phyloP scores from a whole-genome alignment of 495 filamentous ascomycete genomes.

The Neurospora cerealis region DNA sequence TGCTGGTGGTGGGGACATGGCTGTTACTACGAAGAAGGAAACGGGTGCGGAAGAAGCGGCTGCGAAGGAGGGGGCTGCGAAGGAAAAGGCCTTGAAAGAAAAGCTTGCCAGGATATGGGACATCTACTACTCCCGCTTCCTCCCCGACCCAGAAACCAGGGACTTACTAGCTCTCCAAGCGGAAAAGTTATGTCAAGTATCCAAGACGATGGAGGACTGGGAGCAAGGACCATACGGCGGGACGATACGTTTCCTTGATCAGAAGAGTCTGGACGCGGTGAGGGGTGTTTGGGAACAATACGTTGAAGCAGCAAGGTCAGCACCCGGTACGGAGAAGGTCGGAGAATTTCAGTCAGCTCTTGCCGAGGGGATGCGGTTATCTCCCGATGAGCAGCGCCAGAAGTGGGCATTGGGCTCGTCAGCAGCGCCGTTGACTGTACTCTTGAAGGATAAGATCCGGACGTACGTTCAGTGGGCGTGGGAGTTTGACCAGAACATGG shows the following conservation, averaged over 20 bases:
- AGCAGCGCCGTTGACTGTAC: background rate
- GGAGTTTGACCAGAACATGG: background rate
- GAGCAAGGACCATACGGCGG: conserved; percentile 23
- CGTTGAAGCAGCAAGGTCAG: background rate
- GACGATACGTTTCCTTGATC: conserved; percentile 26
- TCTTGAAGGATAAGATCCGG: background rate
- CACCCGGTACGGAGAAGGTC: background rate
- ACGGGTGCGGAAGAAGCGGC: background rate
- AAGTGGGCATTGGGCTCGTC: background rate
- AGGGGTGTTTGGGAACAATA: conserved; percentile 27
- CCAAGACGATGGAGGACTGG: conserved; percentile 24
- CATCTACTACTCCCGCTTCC: conserved; percentile 43
- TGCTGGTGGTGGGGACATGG: background rate
- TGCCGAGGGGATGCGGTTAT: background rate
- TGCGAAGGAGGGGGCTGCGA: background rate
- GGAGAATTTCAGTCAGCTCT: background rate
- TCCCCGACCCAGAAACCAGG: conserved; percentile 26
- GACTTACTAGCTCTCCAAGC: conserved; percentile 27
- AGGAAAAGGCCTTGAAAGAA: background rate
- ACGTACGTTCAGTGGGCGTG: background rate
- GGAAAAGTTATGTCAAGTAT: background rate
- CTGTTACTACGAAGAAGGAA: background rate
- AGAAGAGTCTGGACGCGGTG: conserved; percentile 22
- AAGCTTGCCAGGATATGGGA: conserved; percentile 32
- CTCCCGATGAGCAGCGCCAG: background rate